phyloP scores from a whole-genome alignment of 2,329 filamentous ascomycete species.

The Fusarium sp. region DNA sequence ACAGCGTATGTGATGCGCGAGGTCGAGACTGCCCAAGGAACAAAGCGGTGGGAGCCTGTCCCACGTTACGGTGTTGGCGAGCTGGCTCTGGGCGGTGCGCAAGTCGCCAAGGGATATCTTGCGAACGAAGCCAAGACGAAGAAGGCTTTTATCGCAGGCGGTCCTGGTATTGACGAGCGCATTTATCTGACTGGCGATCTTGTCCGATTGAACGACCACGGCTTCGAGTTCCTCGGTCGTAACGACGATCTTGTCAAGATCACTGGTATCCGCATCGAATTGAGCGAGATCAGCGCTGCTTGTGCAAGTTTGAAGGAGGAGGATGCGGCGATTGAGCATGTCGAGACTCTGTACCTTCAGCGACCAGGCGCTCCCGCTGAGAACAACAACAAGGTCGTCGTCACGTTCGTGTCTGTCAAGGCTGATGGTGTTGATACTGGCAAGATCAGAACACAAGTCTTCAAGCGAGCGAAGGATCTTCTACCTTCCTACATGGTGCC shows the following conservation, averaged over 20 bases:
- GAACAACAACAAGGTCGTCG: conserved; percentile 18
- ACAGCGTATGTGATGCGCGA: conserved; percentile 26
- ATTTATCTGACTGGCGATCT: conserved; percentile 30
- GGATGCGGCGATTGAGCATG: conserved; percentile 7
- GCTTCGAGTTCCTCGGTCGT: conserved; percentile 26
- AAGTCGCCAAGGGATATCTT: conserved; percentile 25
- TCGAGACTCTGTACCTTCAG: conserved; percentile 15
- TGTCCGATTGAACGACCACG: conserved; percentile 26
- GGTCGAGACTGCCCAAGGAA: background rate
- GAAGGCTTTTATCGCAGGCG: conserved; percentile 24
- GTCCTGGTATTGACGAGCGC: conserved; percentile 14
- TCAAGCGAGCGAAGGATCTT: conserved; percentile 16
- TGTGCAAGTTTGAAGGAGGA: conserved; percentile 26
- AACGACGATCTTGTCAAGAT: conserved; percentile 32
- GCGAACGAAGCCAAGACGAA: conserved; percentile 23
- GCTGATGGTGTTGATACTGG: background rate
- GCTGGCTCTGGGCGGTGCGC: conserved; percentile 16
- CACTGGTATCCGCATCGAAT: conserved; percentile 19
- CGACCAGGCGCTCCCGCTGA: background rate
- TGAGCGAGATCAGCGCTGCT: conserved; percentile 31
- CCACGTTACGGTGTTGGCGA: conserved; percentile 27
- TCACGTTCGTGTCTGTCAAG: conserved; percentile 28
- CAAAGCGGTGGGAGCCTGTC: conserved; percentile 25
- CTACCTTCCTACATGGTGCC: conserved; percentile 27
- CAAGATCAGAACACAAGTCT: conserved; percentile 7